Base-by-base conservation (phyloP, 2,329 filamentous ascomycete species). In the Hymenoscyphus infarciens region DNA sequence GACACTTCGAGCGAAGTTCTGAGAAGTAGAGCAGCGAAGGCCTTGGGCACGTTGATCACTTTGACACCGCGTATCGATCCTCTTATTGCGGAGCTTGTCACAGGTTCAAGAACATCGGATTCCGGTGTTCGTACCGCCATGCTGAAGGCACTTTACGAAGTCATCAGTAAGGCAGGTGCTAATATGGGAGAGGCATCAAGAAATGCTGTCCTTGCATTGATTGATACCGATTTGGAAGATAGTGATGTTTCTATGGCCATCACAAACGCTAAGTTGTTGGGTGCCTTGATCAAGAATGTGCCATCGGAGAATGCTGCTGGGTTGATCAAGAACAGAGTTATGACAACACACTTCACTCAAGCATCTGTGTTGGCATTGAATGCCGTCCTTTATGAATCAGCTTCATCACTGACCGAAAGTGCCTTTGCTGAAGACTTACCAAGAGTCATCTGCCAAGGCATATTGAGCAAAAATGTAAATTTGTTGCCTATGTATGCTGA, bases 101-200 rank as follows among this genome's bases (percentile, higher is more conserved):
- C 95, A n/a, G 95, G 95, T 56, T 95, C 92, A 29, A 97, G 94
- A 81, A 98, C 95, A 0, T 79, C 85, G 1, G 94, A 98, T 73
- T 74, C 86, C 5, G 94, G 94, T 55, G 95, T 99, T 67, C 91
- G 87, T 77, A 95, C 90, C 68, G 95, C 95, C 31, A 99, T 99
- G 95, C 83, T 99, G 71, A 97, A 96, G 80, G 95, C 95, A 2
- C 79, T 99, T 55, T 97, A 96, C 74, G 94, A 98, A 74, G 95
- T 99, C 33, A 89, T 99, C 64, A 94, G 91, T 81, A 97, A 97
- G 77, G 94, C 93, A 19, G 95, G 95, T 61, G 83, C 83, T 63
- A 97, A 94, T 77, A 99, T 99, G 95, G 93, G 91, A 70, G 95
- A 98, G 71, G 80, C 87, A 25, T 97, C 94, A 56, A 87, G 93